Conservation (phyloP, 345 rosid species). For the Gossypium australe region DNA sequence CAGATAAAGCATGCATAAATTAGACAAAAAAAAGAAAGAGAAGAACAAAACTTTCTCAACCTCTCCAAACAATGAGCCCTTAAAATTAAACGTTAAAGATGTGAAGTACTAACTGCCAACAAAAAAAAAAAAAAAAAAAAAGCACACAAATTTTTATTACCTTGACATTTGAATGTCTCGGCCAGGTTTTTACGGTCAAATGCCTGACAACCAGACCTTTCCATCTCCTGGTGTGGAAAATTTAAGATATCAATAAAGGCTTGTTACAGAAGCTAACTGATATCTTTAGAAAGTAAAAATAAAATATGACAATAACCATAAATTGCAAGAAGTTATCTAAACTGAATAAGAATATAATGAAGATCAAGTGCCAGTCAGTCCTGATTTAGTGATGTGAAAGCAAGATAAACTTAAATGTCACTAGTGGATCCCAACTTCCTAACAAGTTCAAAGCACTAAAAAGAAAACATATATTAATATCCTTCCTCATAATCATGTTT, state of each 20-base stretch:
- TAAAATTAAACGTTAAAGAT: not conserved
- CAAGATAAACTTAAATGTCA: not conserved
- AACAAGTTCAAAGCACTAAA: not conserved
- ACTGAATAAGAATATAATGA: not conserved
- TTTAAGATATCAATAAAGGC: slow-evolving; percentile 12
- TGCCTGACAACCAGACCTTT: slow-evolving; percentile 47
- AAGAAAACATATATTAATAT: not conserved
- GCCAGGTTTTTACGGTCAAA: slow-evolving; percentile 51
- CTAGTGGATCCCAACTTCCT: not conserved
- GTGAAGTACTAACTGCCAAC: slow-evolving; percentile 4
- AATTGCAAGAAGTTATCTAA: not conserved
- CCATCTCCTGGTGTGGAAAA: slow-evolving; percentile 63
- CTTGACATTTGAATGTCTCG: slow-evolving; percentile 70
- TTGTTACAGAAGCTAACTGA: not conserved
- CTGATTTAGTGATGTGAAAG: slow-evolving; percentile 1
- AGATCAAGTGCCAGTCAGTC: not conserved
- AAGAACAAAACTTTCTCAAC: not conserved
- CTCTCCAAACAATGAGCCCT: not conserved
- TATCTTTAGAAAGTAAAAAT: not conserved
- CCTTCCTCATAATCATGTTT: not conserved
- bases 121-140: not conserved
- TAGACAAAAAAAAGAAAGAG: not conserved
- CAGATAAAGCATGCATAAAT: not conserved
- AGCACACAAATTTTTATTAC: slow-evolving; percentile 29
- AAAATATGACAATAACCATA: not conserved